A percentile compares a stretch with the other conserved stretches of the same genome.
phyloP scores from a whole-genome alignment of 805 yeast species.

The Saturnispora sanitii region DNA sequence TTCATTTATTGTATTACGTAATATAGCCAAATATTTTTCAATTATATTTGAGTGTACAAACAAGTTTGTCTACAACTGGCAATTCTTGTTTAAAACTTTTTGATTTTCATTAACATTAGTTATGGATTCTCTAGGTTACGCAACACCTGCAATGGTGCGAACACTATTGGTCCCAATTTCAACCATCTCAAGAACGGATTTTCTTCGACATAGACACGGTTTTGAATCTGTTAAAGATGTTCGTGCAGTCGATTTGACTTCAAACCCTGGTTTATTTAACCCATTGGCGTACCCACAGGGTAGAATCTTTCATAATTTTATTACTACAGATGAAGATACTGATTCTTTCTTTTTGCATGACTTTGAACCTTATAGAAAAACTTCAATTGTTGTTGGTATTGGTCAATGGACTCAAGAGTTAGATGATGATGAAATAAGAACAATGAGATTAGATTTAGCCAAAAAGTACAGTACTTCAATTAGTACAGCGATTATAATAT shows the following conservation, averaged over 20 bases:
- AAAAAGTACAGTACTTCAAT: conserved; percentile 42
- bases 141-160: conserved; percentile 57
- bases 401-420: conserved; percentile 25
- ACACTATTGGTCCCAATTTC: conserved; percentile 63
- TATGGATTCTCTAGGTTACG: conserved; percentile 38
- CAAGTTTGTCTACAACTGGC: not conserved
- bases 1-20: too few relatives aligned
- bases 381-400: conserved; percentile 48
- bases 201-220: conserved; percentile 32
- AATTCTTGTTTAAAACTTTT: not conserved
- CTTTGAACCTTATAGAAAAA: conserved; percentile 81
- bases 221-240: conserved; percentile 50
- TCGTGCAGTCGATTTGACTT: conserved; percentile 65
- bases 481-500: conserved; percentile 44
- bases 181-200: conserved; percentile 32
- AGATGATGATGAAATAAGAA: conserved; percentile 19
- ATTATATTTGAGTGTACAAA: not conserved
- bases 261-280: conserved; percentile 56
- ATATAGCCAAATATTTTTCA: too few relatives aligned
- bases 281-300: conserved; percentile 86
- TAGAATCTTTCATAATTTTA: conserved; percentile 49
- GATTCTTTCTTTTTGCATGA: conserved; percentile 61
- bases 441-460: conserved; percentile 32
- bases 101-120: not conserved
- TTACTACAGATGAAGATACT: conserved; percentile 37